Evolutionary conservation across 2,329 filamentous ascomycete genomes (phyloP), one percentile per base, ranked within the genome.

Genomic region (Colletotrichum falcatum): DNA sequence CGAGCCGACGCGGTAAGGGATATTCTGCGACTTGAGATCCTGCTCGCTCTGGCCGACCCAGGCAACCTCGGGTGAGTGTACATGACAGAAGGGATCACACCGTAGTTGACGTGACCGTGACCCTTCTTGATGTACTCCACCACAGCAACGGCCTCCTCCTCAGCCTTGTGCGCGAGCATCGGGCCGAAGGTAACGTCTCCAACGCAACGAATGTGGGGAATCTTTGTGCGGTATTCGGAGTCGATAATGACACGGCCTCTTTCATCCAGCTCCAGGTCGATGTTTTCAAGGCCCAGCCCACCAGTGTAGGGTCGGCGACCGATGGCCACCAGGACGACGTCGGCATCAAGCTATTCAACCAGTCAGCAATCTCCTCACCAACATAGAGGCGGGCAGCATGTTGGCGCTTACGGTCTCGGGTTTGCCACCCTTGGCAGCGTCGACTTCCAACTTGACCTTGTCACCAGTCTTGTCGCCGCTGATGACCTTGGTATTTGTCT

Each of bases 111-210:
- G 83, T 99, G 96, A 70, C 96, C 96, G 83, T 97, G 92, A 75
- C 94, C 94, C 88, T 98, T 98, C 86, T 94, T 95, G 84, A 99
- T 96, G 87, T 94, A 98, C 84, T 99, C 96, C 73, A 98, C 88
- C 68, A 92, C 95, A 39, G 96, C 96, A 74, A 98, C 95, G 71
- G 89, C 96, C 85, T 99, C 96, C 85, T 99, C 96, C 85, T 99
- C 96, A 61, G 96, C 96, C 89, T 99, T 99, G 89, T 99, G 96
- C 65, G 96, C 96, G 78, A 99, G 91, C 96, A 99, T 99, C 79
- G 95, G 95, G 12, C 96, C 96, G 81, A 99, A 99, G 56, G 96
- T 99, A 79, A 90, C 93, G 82, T 98, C 96, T 79, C 96, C 96
- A 75, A 98, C 92, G 78, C 95, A 96, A 77, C 96, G 95, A 82